Evolutionary conservation across 2,329 filamentous ascomycete species (phyloP).

Genomic region (Rutstroemia sp.): DNA sequence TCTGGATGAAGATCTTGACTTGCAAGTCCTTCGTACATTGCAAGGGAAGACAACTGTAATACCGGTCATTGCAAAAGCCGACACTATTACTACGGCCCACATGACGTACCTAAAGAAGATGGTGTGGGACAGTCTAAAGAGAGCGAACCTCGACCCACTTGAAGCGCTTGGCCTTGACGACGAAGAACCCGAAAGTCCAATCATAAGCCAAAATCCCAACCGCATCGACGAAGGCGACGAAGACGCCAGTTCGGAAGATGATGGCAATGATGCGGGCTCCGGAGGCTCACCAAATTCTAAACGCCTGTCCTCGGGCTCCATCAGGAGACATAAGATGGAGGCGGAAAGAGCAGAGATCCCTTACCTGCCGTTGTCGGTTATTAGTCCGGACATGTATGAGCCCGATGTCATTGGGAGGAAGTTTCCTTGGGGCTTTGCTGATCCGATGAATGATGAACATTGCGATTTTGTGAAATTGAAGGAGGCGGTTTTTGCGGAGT

Average conservation of each 20-base stretch:
- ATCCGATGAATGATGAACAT: conserved; percentile 84
- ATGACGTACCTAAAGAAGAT: conserved; percentile 88
- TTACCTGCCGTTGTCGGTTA: conserved; percentile 81
- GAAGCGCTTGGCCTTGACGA: conserved; percentile 80
- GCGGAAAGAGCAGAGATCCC: conserved; percentile 47
- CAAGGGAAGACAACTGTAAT: conserved; percentile 94
- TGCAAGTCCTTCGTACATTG: conserved; percentile 81
- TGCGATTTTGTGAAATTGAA: conserved; percentile 91
- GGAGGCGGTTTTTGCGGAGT: conserved; percentile 87
- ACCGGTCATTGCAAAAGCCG: conserved; percentile 91
- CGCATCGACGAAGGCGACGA: conserved; percentile 51
- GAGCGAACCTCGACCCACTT: conserved; percentile 78
- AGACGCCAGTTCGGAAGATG: conserved; percentile 29
- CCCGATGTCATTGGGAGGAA: conserved; percentile 71
- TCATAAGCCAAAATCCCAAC: conserved; percentile 29
- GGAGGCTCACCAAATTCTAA: conserved; percentile 23
- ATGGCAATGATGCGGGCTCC: conserved; percentile 12
- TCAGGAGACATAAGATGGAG: conserved; percentile 32
- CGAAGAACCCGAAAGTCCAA: conserved; percentile 52
- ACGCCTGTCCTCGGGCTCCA: conserved; percentile 27
- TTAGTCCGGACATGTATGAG: conserved; percentile 90
- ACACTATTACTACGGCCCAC: conserved; percentile 91
- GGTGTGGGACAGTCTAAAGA: conserved; percentile 83
- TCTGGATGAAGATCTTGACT: conserved; percentile 80
- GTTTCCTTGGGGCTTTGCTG: conserved; percentile 95